Conservation (phyloP, 192 early-diverging fungal genomes). For the Podila clonocystis region DNA sequence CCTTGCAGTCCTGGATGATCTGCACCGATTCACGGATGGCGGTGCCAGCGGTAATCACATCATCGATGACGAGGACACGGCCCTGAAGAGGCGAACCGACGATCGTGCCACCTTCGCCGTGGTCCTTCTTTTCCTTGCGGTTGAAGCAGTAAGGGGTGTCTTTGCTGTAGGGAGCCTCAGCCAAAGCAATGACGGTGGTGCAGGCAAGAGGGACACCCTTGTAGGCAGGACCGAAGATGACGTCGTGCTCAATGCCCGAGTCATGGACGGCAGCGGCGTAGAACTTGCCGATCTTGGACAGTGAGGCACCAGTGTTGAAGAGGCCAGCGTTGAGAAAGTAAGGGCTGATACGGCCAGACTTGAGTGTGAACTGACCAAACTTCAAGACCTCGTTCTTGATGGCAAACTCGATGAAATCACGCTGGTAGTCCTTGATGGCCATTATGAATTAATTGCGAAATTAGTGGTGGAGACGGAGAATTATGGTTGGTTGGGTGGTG, state of each 20-base stretch:
- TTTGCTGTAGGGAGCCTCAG: constrained; percentile 57
- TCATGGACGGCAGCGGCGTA: constrained; percentile 90
- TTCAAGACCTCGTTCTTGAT: constrained; percentile 85
- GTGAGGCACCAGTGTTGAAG: constrained; percentile 90
- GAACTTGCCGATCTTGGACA: constrained; percentile 86
- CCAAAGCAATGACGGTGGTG: constrained; percentile 82
- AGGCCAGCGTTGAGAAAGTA: constrained; percentile 99
- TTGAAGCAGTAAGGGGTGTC: constrained; percentile 93
- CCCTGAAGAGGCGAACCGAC: constrained; percentile 88
- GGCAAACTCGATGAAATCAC: constrained; percentile 93
- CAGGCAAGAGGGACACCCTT: constrained; percentile 97
- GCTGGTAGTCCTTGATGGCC: constrained; percentile 82
- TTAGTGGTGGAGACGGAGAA: not conserved
- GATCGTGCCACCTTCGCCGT: constrained; percentile 97
- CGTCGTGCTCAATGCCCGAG: constrained; percentile 76
- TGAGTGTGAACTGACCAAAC: constrained; percentile 94
- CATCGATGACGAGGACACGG: constrained; percentile 89
- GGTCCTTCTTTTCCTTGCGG: constrained; percentile 99
- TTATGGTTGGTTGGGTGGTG: not conserved
- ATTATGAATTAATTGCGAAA: constrained; percentile 8
- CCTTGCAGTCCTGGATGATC: constrained; percentile 80
- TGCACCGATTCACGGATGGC: constrained; percentile 93
- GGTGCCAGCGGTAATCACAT: constrained; percentile 99
- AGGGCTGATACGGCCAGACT: constrained; percentile 94
- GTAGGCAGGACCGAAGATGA: constrained; percentile 98